Evolutionary conservation across 225 moss, liverwort and hornwort species (phyloP).

Genomic region (Asterella californica): DNA sequence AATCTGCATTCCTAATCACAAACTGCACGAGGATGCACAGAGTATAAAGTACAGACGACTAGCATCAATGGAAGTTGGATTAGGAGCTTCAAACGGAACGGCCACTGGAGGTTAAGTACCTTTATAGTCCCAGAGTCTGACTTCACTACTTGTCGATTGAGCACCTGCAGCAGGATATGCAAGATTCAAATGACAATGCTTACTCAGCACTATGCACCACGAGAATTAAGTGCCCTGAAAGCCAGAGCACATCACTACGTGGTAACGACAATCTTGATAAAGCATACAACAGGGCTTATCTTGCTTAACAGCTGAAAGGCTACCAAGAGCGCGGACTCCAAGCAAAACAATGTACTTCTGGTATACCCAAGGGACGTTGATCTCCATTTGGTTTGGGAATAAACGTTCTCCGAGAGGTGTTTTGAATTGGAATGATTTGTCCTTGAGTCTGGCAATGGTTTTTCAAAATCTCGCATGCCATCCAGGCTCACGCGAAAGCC

Average conservation of each 20-base stretch:
- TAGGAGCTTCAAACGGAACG: not conserved
- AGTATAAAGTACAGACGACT: not conserved
- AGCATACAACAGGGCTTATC: not conserved
- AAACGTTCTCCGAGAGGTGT: too few relatives aligned
- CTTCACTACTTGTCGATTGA: constrained; percentile 89
- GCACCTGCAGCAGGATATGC: constrained; percentile 39
- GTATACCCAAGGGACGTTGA: too few relatives aligned
- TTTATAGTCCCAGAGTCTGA: constrained; percentile 73
- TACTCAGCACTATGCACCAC: not conserved
- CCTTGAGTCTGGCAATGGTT: too few relatives aligned
- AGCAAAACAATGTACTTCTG: too few relatives aligned
- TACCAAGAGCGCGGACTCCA: too few relatives aligned
- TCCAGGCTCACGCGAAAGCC: too few relatives aligned
- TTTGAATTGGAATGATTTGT: too few relatives aligned
- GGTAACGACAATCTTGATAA: not conserved
- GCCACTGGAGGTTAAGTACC: constrained; percentile 30
- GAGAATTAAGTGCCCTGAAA: not conserved
- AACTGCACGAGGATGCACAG: too few relatives aligned
- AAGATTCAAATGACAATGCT: not conserved
- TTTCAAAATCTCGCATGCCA: too few relatives aligned
- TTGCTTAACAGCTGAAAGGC: too few relatives aligned
- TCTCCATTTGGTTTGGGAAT: too few relatives aligned
- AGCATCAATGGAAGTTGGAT: not conserved
- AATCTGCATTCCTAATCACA: too few relatives aligned
- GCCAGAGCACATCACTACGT: not conserved